A percentile compares a stretch with the other conserved stretches of the same genome.
Evolutionary conservation across 768 basidiomycete species (phyloP).

Genomic region (Trametes sanguinea): DNA sequence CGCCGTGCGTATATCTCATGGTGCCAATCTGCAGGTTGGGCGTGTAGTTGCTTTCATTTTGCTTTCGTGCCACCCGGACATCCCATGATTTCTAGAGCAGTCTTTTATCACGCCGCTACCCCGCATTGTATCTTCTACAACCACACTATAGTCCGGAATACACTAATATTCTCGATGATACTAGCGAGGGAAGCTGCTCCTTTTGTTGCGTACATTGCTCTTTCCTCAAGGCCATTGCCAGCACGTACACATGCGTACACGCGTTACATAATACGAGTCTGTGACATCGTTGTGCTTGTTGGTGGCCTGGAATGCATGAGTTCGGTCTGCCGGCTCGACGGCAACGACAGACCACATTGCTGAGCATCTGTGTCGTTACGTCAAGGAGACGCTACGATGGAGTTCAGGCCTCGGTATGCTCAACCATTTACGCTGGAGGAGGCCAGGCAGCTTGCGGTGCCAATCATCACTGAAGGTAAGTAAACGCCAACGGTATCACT

Average conservation of each 20-base stretch:
- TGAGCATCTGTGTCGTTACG: not conserved
- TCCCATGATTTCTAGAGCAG: conserved; percentile 16
- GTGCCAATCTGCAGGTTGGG: conserved; percentile 50
- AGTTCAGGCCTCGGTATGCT: conserved; percentile 62
- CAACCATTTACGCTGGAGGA: conserved; percentile 77
- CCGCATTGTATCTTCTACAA: conserved; percentile 26
- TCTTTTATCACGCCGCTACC: conserved; percentile 7
- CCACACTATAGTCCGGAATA: conserved; percentile 19
- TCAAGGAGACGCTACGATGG: conserved; percentile 43
- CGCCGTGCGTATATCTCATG: conserved; percentile 7
- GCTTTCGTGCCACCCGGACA: conserved; percentile 18
- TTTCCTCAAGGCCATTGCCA: not conserved
- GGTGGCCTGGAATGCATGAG: not conserved
- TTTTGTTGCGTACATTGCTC: too few species aligned
- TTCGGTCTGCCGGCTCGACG: not conserved
- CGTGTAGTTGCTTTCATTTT: conserved; percentile 29
- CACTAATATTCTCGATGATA: conserved; percentile 3
- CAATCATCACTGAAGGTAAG: conserved; percentile 75
- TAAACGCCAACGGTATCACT: conserved; percentile 30
- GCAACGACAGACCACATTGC: not conserved
- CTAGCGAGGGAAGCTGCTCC: not conserved
- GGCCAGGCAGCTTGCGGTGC: conserved; percentile 63
- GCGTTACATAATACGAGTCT: conserved; percentile 19
- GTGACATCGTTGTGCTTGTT: not conserved
- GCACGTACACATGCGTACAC: conserved; percentile 11